Percentiles rank a stretch among this genome's conserved stretches.
Conservation (phyloP, 345 rosid species). For the Melaleuca quinquenervia region DNA sequence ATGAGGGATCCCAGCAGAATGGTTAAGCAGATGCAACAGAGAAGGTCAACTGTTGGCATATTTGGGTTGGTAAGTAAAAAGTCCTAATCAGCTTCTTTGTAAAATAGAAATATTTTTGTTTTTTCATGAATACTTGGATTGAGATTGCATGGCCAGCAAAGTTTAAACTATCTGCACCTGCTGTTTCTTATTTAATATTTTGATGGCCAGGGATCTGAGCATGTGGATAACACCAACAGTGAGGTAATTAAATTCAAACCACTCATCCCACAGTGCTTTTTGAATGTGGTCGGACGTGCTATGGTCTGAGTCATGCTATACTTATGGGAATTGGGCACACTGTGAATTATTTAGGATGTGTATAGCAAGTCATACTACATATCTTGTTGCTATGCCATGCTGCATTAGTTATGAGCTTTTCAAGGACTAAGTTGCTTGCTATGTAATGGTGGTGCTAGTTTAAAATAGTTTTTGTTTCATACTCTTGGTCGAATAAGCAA, state of each 20-base stretch:
- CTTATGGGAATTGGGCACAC: not conserved
- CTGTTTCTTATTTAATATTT: not conserved
- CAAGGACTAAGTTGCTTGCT: not conserved
- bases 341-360: not conserved
- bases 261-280: not conserved
- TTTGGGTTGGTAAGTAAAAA: conserved; percentile 62
- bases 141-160: not conserved
- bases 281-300: not conserved
- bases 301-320: not conserved
- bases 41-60: conserved; percentile 50
- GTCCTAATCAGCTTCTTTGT: not conserved
- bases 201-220: conserved; percentile 19
- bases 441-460: not conserved
- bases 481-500: not conserved
- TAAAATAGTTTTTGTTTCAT: not conserved
- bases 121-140: not conserved
- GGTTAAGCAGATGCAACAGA: conserved; percentile 91
- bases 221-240: conserved; percentile 8
- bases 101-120: not conserved
- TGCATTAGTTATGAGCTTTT: not conserved
- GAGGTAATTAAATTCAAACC: conserved; percentile 28
- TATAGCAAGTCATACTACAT: not conserved
- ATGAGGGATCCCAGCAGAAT: conserved; percentile 97
- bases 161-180: not conserved
- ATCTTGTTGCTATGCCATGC: not conserved